These are phyloP conservation scores for Geotrichum cucujoidarum DNA, from an alignment of 1,139 yeast species.

Conservation along the genomic window DNA sequence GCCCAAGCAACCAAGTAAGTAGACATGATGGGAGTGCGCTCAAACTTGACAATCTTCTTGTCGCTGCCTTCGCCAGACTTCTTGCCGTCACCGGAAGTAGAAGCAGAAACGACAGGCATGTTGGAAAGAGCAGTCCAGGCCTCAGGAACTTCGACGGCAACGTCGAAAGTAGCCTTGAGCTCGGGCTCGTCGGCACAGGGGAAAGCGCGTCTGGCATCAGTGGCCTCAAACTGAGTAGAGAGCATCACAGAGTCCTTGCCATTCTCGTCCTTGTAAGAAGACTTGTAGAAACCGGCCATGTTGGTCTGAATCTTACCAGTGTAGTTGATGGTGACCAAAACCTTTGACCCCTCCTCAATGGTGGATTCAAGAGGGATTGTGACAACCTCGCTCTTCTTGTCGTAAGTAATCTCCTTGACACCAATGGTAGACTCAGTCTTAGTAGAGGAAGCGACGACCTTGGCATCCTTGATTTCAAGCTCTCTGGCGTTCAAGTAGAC, in stretches of 20 bases:
- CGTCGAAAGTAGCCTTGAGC: conserved; percentile 73
- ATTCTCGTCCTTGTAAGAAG: conserved; percentile 51
- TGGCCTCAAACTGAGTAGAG: conserved; percentile 85
- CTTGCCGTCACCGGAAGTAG: conserved; percentile 46
- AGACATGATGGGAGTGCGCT: conserved; percentile 68
- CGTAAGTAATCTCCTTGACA: conserved; percentile 25
- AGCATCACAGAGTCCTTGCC: conserved; percentile 62
- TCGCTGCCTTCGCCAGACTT: conserved; percentile 31
- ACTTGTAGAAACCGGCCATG: conserved; percentile 86
- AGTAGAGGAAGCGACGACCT: conserved; percentile 23
- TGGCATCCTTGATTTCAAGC: conserved; percentile 22
- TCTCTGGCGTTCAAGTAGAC: conserved; percentile 34
- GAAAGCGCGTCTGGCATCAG: conserved; percentile 86
- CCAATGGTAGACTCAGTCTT: conserved; percentile 25
- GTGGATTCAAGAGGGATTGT: conserved; percentile 31
- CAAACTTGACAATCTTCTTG: conserved; percentile 42
- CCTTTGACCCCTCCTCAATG: conserved; percentile 28
- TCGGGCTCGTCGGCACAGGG: conserved; percentile 90
- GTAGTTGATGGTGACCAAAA: conserved; percentile 41
- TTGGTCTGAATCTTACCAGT: conserved; percentile 51
- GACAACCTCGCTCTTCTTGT: conserved; percentile 36
- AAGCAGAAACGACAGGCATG: conserved; percentile 62
- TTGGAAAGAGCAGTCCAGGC: conserved; percentile 68
- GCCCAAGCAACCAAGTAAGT: conserved; percentile 76
- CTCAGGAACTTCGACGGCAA: conserved; percentile 56